Conservation (phyloP, 78 protist species). For the Monosiga brevicollis region DNA sequence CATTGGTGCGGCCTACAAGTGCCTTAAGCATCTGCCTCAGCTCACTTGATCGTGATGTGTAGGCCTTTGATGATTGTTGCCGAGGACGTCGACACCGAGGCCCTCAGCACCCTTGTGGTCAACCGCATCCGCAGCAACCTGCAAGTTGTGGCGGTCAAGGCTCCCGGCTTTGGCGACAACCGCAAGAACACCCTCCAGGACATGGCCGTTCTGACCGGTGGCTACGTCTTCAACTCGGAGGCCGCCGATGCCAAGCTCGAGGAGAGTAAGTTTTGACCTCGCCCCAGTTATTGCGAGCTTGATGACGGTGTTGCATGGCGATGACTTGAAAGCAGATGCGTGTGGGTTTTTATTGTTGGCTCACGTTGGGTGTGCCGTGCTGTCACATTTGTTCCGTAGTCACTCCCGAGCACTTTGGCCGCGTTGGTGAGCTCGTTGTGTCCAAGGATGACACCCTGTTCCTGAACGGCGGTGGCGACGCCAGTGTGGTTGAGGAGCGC, state of each 20-base stretch:
- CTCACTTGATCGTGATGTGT: no score
- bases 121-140: slow-evolving; percentile 78
- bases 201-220: slow-evolving; percentile 93
- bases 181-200: slow-evolving; percentile 89
- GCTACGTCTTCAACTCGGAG: slow-evolving; percentile 59
- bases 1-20: no score
- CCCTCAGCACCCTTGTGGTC: slow-evolving; percentile 81
- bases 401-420: slow-evolving; percentile 64
- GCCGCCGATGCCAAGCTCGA: slow-evolving; percentile 26
- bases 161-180: slow-evolving; percentile 99
- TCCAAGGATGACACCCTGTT: slow-evolving; percentile 87
- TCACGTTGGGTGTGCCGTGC: background rate
- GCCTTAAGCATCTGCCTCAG: no score
- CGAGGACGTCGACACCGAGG: slow-evolving; percentile 92
- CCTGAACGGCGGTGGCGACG: slow-evolving; percentile 87
- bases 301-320: background rate
- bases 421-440: slow-evolving; percentile 62
- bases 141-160: slow-evolving; percentile 45
- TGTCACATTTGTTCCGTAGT: background rate
- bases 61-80: slow-evolving; percentile 87
- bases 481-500: slow-evolving; percentile 74
- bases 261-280: background rate
- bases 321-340: background rate
- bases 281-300: no score
- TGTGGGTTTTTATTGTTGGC: background rate